Evolutionary conservation across 176 grass and related monocot species (phyloP).

Genomic region (Puya raimondii): DNA sequence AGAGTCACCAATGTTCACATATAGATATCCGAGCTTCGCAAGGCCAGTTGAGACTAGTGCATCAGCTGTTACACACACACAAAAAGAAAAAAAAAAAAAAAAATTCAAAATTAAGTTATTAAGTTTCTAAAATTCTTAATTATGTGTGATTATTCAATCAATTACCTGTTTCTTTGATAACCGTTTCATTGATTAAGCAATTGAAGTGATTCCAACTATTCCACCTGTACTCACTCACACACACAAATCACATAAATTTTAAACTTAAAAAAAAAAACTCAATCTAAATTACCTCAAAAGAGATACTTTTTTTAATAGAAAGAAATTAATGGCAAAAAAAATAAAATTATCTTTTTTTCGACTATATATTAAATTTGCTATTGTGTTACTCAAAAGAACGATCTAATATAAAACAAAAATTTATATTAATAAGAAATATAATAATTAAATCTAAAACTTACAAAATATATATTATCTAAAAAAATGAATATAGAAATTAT

Average conservation of each 20-base stretch:
- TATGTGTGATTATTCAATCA: background rate
- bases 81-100: background rate
- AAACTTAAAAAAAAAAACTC: background rate
- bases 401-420: background rate
- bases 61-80: slow-evolving; percentile 36
- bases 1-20: slow-evolving; percentile 72
- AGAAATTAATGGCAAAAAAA: too few relatives aligned
- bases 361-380: too few relatives aligned
- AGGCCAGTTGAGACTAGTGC: slow-evolving; percentile 76
- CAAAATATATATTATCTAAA: background rate
- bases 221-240: slow-evolving; percentile 39
- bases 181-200: slow-evolving; percentile 53
- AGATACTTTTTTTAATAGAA: too few relatives aligned
- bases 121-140: background rate
- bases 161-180: slow-evolving; percentile 67
- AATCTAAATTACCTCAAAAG: too few relatives aligned
- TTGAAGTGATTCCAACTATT: slow-evolving; percentile 94
- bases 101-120: background rate
- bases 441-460: background rate
- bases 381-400: background rate
- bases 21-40: slow-evolving; percentile 61
- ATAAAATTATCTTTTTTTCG: too few relatives aligned
- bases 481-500: background rate
- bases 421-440: background rate
- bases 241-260: background rate